Base-by-base conservation (phyloP, 2,329 filamentous ascomycete genomes). In the Penicillium oxalicum region DNA sequence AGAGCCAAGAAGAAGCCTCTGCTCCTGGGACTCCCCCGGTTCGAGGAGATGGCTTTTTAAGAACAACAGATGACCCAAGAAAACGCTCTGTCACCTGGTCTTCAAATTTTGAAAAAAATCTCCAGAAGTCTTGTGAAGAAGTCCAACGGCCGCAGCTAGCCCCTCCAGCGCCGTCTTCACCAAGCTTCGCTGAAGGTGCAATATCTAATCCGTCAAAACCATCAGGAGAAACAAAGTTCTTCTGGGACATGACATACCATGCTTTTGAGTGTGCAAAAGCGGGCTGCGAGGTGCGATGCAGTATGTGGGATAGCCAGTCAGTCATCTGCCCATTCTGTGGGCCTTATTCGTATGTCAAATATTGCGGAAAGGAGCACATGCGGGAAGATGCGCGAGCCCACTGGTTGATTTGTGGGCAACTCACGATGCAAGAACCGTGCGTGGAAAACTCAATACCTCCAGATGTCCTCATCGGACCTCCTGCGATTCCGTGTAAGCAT, bases 201-300 rank as follows among this genome's bases (percentile, higher is more conserved):
- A 13, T 39, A 35, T 6, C 11, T 11, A 9, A 36, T 38, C 11
- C 13, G 11, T 18, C 7, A 25, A 24, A 18, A 27, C 12, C 33
- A 38, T 9, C 4, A 46, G 36, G 38, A 24, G 28, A 12, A 5
- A 9, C 38, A 34, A 13, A 32, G 28, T 64, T 58, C 37, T 61
- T 61, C 43, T 65, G 55, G 52, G 58, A 81, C 73, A 46, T 78
- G 70, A 50, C 80, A 70, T 54, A 75, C 71, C 13, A 74, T 72
- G 12, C 76, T 67, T 70, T 81, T 70, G 58, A 49, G n/a, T 71
- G 69, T 45, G 51, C 54, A 11, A 56, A 53, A 41, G 12, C 28
- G 2, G 50, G 49, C 34, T 70, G 69, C 40, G 44, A 61, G 18
- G 60, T 58, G 27, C 52, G 55, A 34, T 71, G 68, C 44, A 60